These are phyloP conservation scores for Amanita pseudoporphyria DNA, from an alignment of 768 basidiomycete genomes.

Conservation along the genomic window DNA sequence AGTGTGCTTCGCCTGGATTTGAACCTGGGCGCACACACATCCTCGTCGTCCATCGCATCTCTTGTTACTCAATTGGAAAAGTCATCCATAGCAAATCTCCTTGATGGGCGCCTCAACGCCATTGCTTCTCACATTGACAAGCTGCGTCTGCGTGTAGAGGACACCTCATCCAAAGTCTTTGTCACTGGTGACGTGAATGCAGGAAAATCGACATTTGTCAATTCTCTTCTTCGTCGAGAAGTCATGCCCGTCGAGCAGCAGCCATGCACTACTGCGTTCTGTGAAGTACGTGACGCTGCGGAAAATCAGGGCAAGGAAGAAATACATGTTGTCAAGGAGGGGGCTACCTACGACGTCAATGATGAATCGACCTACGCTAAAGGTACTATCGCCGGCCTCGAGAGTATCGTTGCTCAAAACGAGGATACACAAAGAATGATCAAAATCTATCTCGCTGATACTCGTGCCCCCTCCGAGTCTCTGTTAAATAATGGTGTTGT, in stretches of 20 bases:
- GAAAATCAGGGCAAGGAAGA: constrained; percentile 78
- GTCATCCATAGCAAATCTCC: constrained; percentile 81
- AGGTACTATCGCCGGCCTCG: constrained; percentile 58
- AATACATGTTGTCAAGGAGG: constrained; percentile 72
- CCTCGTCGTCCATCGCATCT: constrained; percentile 51
- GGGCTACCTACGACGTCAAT: constrained; percentile 51
- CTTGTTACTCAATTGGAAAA: constrained; percentile 92
- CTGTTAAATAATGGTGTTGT: constrained; percentile 92
- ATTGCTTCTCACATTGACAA: constrained; percentile 75
- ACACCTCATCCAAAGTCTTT: constrained; percentile 91
- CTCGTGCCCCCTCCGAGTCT: constrained; percentile 67
- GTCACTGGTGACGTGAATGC: constrained; percentile 98
- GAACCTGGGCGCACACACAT: constrained; percentile 71
- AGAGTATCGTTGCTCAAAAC: constrained; percentile 69
- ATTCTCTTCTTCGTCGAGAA: constrained; percentile 81
- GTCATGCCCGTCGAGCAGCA: constrained; percentile 98
- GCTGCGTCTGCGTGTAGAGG: constrained; percentile 78
- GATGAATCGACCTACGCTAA: constrained; percentile 74
- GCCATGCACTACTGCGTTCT: constrained; percentile 94
- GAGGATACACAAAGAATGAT: constrained; percentile 66
- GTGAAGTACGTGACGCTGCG: constrained; percentile 87
- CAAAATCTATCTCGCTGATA: constrained; percentile 85
- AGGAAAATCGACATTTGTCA: constrained; percentile 97
- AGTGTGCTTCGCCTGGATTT: constrained; percentile 88
- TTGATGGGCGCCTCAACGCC: constrained; percentile 74